phyloP scores from a whole-genome alignment of 768 basidiomycete genomes.

The Phanerochaete carnosa region DNA sequence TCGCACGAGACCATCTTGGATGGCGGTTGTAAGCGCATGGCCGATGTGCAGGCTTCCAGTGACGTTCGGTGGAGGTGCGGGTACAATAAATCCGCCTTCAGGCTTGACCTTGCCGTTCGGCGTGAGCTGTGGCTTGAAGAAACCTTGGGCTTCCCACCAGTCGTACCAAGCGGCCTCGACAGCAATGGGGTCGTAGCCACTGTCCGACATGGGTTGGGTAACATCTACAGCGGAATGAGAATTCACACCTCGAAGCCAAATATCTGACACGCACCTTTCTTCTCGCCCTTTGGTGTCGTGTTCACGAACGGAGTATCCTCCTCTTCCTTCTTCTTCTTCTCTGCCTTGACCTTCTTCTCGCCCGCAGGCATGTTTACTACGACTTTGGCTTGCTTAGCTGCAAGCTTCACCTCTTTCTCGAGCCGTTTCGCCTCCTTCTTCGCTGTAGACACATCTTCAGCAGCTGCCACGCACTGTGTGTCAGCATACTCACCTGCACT shows the following conservation, averaged over 20 bases:
- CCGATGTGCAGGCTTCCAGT: conserved; percentile 96
- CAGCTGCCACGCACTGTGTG: conserved; percentile 5
- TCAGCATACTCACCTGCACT: conserved; percentile 33
- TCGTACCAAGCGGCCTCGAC: conserved; percentile 97
- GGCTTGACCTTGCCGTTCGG: conserved; percentile 55
- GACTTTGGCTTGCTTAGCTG: conserved; percentile 76
- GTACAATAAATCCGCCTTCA: conserved; percentile 78
- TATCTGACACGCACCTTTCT: conserved; percentile 67
- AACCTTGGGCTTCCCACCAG: conserved; percentile 93
- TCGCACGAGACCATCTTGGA: conserved; percentile 86
- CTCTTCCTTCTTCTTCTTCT: conserved; percentile 67
- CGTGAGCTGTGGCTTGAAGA: conserved; percentile 75
- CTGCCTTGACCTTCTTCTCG: conserved; percentile 77
- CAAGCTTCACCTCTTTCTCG: conserved; percentile 82
- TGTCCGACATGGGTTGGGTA: conserved; percentile 72
- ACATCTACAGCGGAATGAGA: conserved; percentile 51
- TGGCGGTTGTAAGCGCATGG: conserved; percentile 86
- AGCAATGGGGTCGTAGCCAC: conserved; percentile 93
- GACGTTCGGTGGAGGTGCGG: conserved; percentile 93
- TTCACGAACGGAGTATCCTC: conserved; percentile 81
- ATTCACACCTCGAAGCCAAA: not conserved
- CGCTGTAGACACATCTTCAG: conserved; percentile 40
- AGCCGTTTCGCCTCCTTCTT: conserved; percentile 75
- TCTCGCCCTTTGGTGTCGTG: conserved; percentile 84
- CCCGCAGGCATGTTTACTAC: conserved; percentile 55